Percentiles rank a stretch among this genome's conserved stretches.
These are phyloP conservation scores for Trichocomaceae sp. DNA, from an alignment of 2,329 filamentous ascomycete species.

Conservation along the genomic window DNA sequence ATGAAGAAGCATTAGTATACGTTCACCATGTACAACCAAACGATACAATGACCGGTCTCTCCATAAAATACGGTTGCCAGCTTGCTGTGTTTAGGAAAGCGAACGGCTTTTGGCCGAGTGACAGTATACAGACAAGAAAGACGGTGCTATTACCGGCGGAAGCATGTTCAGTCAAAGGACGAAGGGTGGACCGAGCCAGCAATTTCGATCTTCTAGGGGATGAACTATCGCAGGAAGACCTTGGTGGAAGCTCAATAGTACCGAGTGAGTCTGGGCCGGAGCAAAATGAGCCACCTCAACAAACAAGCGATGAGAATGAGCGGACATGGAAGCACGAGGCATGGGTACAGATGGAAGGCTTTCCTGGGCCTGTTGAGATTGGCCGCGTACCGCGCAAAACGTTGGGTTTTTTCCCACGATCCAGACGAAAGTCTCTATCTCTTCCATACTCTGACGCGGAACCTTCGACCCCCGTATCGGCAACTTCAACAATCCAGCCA, in stretches of 20 bases:
- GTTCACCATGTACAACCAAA: conserved; percentile 74
- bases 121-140: conserved; percentile 78
- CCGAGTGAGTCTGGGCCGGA: conserved; percentile 16
- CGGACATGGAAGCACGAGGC: conserved; percentile 77
- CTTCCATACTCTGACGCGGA: conserved; percentile 55
- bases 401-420: conserved; percentile 85
- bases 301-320: conserved; percentile 48
- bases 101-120: conserved; percentile 91
- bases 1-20: conserved; percentile 77
- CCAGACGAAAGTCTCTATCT: conserved; percentile 69
- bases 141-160: conserved; percentile 81
- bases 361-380: conserved; percentile 69
- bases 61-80: conserved; percentile 82
- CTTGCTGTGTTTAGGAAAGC: conserved; percentile 75
- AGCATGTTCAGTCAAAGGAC: conserved; percentile 76
- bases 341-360: conserved; percentile 76
- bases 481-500: conserved; percentile 21
- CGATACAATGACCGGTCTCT: conserved; percentile 86
- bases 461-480: conserved; percentile 28
- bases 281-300: neutral
- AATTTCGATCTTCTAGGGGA: conserved; percentile 22
- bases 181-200: conserved; percentile 40
- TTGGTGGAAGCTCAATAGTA: conserved; percentile 29
- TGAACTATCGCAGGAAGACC: conserved; percentile 23
- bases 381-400: conserved; percentile 72